These are phyloP conservation scores for Saussurea involucrata DNA, from an alignment of 129 eudicot genomes.

Conservation along the genomic window DNA sequence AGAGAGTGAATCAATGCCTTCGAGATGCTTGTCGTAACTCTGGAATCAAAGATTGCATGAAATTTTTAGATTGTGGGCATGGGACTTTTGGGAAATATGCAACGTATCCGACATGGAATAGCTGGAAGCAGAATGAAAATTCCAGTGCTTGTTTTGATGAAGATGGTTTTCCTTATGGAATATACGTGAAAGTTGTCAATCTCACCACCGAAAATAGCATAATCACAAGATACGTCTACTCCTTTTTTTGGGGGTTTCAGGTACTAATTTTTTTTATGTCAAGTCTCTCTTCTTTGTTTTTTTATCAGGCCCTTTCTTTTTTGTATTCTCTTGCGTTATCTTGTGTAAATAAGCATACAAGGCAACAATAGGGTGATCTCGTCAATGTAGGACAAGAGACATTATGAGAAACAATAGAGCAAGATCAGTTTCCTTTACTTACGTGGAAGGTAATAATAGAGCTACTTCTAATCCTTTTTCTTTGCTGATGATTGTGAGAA, in stretches of 20 bases:
- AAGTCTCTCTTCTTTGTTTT: not conserved
- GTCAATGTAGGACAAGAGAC: not conserved
- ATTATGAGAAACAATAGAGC: not conserved
- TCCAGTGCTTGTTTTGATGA: constrained; percentile 51
- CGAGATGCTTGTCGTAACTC: constrained; percentile 53
- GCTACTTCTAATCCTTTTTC: not conserved
- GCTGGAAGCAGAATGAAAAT: constrained; percentile 41
- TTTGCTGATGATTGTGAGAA: constrained; percentile 24
- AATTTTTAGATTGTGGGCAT: constrained; percentile 66
- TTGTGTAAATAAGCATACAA: not conserved
- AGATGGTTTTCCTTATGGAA: constrained; percentile 60
- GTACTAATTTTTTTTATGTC: constrained; percentile 30
- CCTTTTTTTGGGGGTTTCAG: constrained; percentile 97
- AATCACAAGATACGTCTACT: constrained; percentile 67
- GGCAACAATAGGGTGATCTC: not conserved
- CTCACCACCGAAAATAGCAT: constrained; percentile 43
- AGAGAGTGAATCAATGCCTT: constrained; percentile 95
- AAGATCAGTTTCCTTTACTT: not conserved
- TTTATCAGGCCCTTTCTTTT: not conserved
- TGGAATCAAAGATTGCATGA: constrained; percentile 25
- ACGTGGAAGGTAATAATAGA: not conserved
- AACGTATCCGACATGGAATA: constrained; percentile 18
- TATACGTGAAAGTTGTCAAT: constrained; percentile 53
- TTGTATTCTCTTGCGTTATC: not conserved
- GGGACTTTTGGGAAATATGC: constrained; percentile 10